Base-by-base conservation (phyloP, 202 grass and related monocot genomes). In the Setaria viridis region DNA sequence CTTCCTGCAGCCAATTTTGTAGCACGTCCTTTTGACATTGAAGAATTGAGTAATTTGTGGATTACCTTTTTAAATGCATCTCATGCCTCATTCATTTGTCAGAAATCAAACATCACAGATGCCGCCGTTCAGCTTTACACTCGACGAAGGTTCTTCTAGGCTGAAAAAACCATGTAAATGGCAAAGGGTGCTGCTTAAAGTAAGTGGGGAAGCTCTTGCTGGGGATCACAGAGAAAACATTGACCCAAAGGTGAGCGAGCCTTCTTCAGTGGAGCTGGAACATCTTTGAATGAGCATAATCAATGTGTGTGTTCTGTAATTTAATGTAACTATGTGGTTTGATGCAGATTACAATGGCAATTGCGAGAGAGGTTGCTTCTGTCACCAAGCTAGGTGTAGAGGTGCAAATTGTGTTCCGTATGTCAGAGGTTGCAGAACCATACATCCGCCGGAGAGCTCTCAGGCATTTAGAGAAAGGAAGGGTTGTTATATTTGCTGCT, bases 401-500 rank as follows among this genome's bases (percentile, higher is more conserved):
- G 93, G 95, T 98, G 34, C 39, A 95, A 80, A 98, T 91, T 43
- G 93, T 93, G 19, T 98, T 98, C 81, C 91, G 95, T 62, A 98
- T 98, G 91, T 98, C 95, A 79, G 95, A 98, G 90, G 93, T 98
- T 47, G 95, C 95, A 58, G 95, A 98, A 81, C 95, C 95, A 39
- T 98, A 98, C 90, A 98, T 98, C 70, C 91, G 91, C 43, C 86
- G 91, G 67, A 91, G 95, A 46, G 95, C 95, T 80, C 63, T 98
- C 2, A 89, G 91, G 37, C 95, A 98, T 87, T 90, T 98, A 62
- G 95, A 98, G 88, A 98, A 98, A 88, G 95, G 93, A 51, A 98
- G 95, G 88, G 93, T 95, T 65, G 95, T 95, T 83, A 98, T 98
- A 87, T 98, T 98, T 87, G 95, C 95, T 76, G 93, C 95, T 81